phyloP scores from a whole-genome alignment of 2,329 filamentous ascomycete genomes.

The Phialophora tarda region DNA sequence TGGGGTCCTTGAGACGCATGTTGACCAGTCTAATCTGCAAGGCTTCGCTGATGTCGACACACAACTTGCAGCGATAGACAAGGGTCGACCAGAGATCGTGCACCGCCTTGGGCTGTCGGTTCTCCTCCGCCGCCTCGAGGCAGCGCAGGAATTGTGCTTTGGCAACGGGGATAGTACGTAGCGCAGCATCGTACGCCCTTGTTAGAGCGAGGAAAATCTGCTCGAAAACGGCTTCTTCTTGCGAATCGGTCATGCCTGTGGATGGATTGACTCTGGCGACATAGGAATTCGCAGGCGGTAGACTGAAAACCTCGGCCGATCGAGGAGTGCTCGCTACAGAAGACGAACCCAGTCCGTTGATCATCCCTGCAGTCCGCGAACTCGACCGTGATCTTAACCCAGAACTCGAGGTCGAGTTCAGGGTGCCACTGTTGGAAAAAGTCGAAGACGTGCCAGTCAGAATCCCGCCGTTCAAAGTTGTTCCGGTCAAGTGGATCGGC shows the following conservation, averaged over 20 bases:
- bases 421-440: slow-evolving; percentile 34
- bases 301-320: slow-evolving; percentile 79
- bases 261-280: slow-evolving; percentile 59
- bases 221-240: slow-evolving; percentile 83
- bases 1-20: slow-evolving; percentile 85
- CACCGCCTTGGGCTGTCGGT: slow-evolving; percentile 64
- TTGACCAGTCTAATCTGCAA: slow-evolving; percentile 74
- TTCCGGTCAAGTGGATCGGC: slow-evolving; percentile 35
- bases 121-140: slow-evolving; percentile 67
- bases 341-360: slow-evolving; percentile 49
- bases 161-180: slow-evolving; percentile 72
- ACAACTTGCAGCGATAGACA: slow-evolving; percentile 71
- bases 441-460: slow-evolving; percentile 30
- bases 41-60: slow-evolving; percentile 74
- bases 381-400: slow-evolving; percentile 38
- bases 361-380: slow-evolving; percentile 35
- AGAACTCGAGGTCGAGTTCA: slow-evolving; percentile 26
- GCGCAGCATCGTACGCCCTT: slow-evolving; percentile 73
- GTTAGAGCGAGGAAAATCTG: slow-evolving; percentile 78
- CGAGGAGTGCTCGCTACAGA: slow-evolving; percentile 71
- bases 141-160: slow-evolving; percentile 69
- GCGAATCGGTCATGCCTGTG: slow-evolving; percentile 68
- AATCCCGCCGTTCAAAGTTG: slow-evolving; percentile 30
- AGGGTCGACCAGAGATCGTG: slow-evolving; percentile 72
- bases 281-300: slow-evolving; percentile 55